These are phyloP conservation scores for Aspergillus unguis DNA, from an alignment of 2,329 filamentous ascomycete species.

Conservation along the genomic window DNA sequence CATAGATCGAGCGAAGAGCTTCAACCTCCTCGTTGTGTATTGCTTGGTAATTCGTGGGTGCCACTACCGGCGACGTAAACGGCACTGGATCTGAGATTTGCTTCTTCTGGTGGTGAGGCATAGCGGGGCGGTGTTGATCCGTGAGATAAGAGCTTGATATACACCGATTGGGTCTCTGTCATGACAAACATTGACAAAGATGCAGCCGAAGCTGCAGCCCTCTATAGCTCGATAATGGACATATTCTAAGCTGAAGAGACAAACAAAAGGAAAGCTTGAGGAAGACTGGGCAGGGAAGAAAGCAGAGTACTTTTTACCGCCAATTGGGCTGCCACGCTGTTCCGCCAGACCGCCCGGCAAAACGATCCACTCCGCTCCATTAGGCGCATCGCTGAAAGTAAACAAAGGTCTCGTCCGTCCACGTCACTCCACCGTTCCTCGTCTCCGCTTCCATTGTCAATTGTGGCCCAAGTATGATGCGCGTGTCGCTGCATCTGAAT, in stretches of 20 bases:
- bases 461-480: conserved; percentile 19
- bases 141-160: conserved; percentile 27
- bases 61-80: conserved; percentile 31
- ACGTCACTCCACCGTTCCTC: conserved; percentile 22
- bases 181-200: conserved; percentile 32
- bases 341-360: conserved; percentile 21
- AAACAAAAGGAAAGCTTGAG: background rate
- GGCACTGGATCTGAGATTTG: conserved; percentile 27
- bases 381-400: conserved; percentile 19
- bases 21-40: conserved; percentile 85
- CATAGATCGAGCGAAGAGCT: conserved; percentile 81
- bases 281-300: conserved; percentile 4
- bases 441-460: conserved; percentile 13
- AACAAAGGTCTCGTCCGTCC: conserved; percentile 33
- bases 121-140: conserved; percentile 30
- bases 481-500: conserved; percentile 12
- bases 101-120: conserved; percentile 34
- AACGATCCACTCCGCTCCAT: background rate
- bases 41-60: conserved; percentile 68
- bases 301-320: conserved; percentile 5
- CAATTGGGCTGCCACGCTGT: conserved; percentile 17
- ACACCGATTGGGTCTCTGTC: conserved; percentile 29
- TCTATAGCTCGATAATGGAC: conserved; percentile 32
- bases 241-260: conserved; percentile 21
- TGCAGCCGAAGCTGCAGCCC: conserved; percentile 45